Percentiles rank a stretch among this genome's conserved stretches.
These are phyloP conservation scores for Corymbia citriodora DNA, from an alignment of 441 rosid genomes.

Conservation along the genomic window DNA sequence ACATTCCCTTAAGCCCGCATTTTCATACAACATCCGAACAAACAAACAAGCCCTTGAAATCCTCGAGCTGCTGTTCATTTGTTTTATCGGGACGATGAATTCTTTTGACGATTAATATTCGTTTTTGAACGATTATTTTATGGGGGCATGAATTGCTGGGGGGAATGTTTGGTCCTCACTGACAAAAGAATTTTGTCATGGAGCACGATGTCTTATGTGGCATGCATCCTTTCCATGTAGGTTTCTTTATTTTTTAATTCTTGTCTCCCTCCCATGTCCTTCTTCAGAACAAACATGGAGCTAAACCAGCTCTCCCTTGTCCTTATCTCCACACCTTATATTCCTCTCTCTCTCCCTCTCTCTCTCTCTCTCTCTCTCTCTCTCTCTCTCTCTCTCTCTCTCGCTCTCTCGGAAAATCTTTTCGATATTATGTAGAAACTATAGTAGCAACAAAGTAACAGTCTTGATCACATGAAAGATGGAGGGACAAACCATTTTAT, in stretches of 20 bases:
- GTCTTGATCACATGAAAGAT: background rate
- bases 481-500: background rate
- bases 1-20: conserved; percentile 31
- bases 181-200: conserved; percentile 28
- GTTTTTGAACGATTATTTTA: background rate
- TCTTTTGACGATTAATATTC: background rate
- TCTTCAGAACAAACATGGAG: background rate
- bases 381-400: background rate
- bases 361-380: background rate
- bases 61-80: conserved; percentile 18
- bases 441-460: background rate
- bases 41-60: conserved; percentile 32
- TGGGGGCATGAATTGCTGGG: background rate
- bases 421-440: background rate
- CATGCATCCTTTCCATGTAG: background rate
- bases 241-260: background rate
- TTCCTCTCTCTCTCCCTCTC: background rate
- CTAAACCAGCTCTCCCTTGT: conserved; percentile 31
- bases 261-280: conserved; percentile 4
- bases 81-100: background rate
- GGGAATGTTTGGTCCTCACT: conserved; percentile 24
- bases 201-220: conserved; percentile 20
- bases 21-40: conserved; percentile 24
- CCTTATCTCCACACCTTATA: conserved; percentile 20
- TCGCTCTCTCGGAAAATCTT: background rate